Percentiles rank a stretch among this genome's conserved stretches.
phyloP scores from a whole-genome alignment of 73 alveolate species.

The Tetrahymena borealis region DNA sequence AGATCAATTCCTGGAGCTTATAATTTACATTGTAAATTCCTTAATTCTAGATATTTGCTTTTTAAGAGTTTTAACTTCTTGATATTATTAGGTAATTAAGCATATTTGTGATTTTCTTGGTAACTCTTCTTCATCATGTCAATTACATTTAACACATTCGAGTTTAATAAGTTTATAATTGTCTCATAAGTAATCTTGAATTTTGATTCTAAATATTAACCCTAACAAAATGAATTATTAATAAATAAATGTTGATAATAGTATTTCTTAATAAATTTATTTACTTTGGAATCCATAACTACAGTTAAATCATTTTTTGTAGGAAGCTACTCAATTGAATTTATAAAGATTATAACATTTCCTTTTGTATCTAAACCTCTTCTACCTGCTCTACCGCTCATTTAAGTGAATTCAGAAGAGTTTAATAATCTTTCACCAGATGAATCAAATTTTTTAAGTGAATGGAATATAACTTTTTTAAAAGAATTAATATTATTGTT shows the following conservation, averaged over 20 bases:
- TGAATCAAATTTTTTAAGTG: conserved; percentile 82
- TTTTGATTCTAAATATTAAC: conserved; percentile 53
- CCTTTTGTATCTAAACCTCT: conserved; percentile 96
- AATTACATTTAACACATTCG: conserved; percentile 46
- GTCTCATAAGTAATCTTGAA: conserved; percentile 60
- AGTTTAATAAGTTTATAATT: conserved; percentile 49
- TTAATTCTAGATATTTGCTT: not conserved
- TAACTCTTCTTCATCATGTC: conserved; percentile 52
- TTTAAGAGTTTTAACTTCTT: not conserved
- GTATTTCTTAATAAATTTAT: not conserved
- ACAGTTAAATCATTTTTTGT: conserved; percentile 26
- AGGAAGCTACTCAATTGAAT: conserved; percentile 29
- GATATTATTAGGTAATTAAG: conserved; percentile 11
- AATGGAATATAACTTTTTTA: conserved; percentile 80
- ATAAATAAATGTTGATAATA: no score
- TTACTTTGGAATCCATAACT: conserved; percentile 42
- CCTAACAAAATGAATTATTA: not conserved
- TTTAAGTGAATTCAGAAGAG: conserved; percentile 92
- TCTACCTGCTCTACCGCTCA: conserved; percentile 99
- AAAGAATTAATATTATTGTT: not conserved
- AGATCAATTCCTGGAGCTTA: not conserved
- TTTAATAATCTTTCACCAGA: conserved; percentile 41
- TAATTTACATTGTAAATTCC: not conserved
- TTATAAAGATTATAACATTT: conserved; percentile 62
- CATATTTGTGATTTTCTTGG: conserved; percentile 51